A percentile compares a stretch with the other conserved stretches of the same genome.
Conservation (phyloP, 2,329 filamentous ascomycete species). For the Juglanconis juglandina region DNA sequence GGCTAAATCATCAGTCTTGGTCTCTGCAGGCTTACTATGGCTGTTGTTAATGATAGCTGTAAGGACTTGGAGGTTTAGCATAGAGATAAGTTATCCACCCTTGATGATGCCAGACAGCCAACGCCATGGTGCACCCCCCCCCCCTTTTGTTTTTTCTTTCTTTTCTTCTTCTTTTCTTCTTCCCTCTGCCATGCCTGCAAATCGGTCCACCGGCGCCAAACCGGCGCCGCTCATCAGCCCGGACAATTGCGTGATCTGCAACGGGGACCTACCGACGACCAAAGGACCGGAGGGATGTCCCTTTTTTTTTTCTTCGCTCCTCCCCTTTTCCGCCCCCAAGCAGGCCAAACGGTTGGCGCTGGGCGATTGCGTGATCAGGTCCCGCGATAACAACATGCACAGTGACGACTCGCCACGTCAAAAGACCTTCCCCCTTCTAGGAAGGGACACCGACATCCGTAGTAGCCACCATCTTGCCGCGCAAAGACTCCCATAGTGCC, state of each 20-base stretch:
- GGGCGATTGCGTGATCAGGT: constrained; percentile 17
- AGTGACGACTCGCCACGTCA: not conserved
- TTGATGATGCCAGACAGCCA: not conserved
- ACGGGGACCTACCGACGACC: not conserved
- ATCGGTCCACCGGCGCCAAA: not conserved
- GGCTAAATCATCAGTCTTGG: no score
- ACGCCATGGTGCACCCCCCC: no score
- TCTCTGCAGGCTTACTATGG: no score
- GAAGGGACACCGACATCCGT: not conserved
- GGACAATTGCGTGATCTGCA: not conserved
- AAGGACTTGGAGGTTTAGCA: not conserved
- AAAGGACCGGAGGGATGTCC: not conserved
- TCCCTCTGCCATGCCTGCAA: no score
- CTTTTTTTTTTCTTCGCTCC: no score
- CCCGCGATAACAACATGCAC: constrained; percentile 16
- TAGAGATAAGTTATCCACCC: not conserved
- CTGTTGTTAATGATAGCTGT: no score
- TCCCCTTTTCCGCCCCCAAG: no score
- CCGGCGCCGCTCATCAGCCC: not conserved
- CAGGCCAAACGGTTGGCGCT: not conserved
- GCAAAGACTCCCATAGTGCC: not conserved
- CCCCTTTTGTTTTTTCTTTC: no score
- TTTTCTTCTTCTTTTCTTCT: no score
- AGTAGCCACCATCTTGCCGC: not conserved
- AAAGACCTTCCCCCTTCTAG: not conserved